Conservation (phyloP, 2,329 filamentous ascomycete species). For the Juglanconis sp. region DNA sequence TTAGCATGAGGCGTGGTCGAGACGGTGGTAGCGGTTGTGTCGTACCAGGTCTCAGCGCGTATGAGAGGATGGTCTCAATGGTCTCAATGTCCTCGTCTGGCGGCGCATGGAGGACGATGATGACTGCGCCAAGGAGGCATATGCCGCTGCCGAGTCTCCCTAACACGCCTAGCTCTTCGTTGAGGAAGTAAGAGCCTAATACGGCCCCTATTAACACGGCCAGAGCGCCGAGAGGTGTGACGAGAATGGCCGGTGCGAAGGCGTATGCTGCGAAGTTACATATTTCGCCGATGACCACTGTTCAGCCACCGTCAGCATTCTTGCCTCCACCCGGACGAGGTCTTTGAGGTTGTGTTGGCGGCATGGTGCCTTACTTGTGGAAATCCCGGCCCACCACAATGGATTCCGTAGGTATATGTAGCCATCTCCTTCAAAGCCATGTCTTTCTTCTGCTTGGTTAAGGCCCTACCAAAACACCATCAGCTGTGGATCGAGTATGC, state of each 20-base stretch:
- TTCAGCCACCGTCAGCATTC: constrained; percentile 14
- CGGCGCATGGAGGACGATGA: constrained; percentile 95
- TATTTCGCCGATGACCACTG: constrained; percentile 88
- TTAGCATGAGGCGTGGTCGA: constrained; percentile 19
- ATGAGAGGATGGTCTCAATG: constrained; percentile 86
- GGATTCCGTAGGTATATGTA: constrained; percentile 92
- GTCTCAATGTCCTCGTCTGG: constrained; percentile 88
- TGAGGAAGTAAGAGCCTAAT: constrained; percentile 88
- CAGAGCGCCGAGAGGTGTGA: constrained; percentile 89
- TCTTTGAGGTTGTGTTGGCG: constrained; percentile 14
- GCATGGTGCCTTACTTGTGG: constrained; percentile 64
- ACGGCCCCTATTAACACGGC: constrained; percentile 95
- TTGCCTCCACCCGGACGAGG: background rate
- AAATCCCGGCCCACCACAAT: constrained; percentile 95
- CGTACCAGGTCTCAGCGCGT: constrained; percentile 86
- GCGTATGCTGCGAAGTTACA: constrained; percentile 98
- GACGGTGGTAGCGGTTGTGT: background rate
- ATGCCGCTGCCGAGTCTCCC: constrained; percentile 95
- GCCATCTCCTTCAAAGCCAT: constrained; percentile 95
- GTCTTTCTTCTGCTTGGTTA: constrained; percentile 82
- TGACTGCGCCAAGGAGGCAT: constrained; percentile 91
- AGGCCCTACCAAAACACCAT: constrained; percentile 59
- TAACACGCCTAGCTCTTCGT: constrained; percentile 83
- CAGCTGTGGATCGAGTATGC: background rate
- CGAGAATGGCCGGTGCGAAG: constrained; percentile 96